Evolutionary conservation across 2,329 filamentous ascomycete species (phyloP).

Genomic region (Rachicladosporium sp.): DNA sequence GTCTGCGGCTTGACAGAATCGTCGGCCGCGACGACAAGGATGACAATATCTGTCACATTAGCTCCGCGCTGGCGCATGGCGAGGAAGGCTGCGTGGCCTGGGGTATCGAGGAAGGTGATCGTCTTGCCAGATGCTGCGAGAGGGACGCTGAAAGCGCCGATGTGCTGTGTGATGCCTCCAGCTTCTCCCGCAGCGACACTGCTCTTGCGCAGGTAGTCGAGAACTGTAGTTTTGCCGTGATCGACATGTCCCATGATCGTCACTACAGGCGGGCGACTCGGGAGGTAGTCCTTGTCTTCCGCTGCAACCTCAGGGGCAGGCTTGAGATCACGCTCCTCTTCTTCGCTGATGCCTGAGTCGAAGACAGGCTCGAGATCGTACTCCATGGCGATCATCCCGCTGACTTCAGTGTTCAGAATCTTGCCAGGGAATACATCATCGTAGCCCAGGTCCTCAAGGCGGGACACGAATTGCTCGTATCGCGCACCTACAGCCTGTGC

Average conservation of each 20-base stretch:
- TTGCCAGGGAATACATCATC: constrained; percentile 73
- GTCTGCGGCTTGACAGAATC: constrained; percentile 98
- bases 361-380: constrained; percentile 77
- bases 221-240: constrained; percentile 91
- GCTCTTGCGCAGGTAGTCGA: constrained; percentile 87
- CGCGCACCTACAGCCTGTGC: constrained; percentile 63
- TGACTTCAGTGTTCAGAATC: constrained; percentile 81
- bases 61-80: constrained; percentile 93
- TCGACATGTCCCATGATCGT: constrained; percentile 99
- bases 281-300: constrained; percentile 56
- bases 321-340: constrained; percentile 58
- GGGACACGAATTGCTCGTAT: constrained; percentile 56
- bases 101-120: constrained; percentile 95
- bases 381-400: constrained; percentile 78
- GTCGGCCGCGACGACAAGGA: constrained; percentile 89
- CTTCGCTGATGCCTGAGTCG: constrained; percentile 35
- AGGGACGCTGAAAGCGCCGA: constrained; percentile 87
- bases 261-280: constrained; percentile 75
- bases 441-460: constrained; percentile 78
- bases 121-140: constrained; percentile 55
- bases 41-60: constrained; percentile 91
- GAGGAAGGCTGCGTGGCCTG: constrained; percentile 88
- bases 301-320: constrained; percentile 48
- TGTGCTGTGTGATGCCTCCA: constrained; percentile 96
- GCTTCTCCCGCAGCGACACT: constrained; percentile 86